Evolutionary conservation across 139 green algal species (phyloP).

Genomic region (Eudorina sp.): DNA sequence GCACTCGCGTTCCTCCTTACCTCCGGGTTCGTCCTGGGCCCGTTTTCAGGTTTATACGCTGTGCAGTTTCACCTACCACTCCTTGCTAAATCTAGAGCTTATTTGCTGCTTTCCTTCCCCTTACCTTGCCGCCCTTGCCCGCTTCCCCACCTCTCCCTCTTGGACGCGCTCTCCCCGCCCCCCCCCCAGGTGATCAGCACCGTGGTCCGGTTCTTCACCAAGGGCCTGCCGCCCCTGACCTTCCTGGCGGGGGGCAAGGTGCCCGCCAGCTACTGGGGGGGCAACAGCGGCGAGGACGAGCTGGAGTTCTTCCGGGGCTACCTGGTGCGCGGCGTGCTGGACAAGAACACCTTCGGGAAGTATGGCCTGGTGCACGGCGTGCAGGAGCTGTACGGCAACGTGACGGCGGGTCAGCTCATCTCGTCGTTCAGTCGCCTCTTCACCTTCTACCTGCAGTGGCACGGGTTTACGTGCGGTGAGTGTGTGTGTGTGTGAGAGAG

Average conservation of each 20-base stretch:
- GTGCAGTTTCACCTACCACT: no score
- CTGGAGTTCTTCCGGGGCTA: constrained; percentile 77
- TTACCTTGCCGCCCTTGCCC: no score
- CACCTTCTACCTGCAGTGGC: constrained; percentile 89
- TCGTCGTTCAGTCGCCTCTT: constrained; percentile 89
- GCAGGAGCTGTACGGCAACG: constrained; percentile 94
- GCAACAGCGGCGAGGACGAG: constrained; percentile 73
- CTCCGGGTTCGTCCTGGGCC: no score
- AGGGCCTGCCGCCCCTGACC: constrained; percentile 85
- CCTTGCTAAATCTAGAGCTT: no score
- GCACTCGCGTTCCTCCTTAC: no score
- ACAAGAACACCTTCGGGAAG: constrained; percentile 97
- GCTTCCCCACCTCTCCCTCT: no score
- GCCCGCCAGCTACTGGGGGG: constrained; percentile 87
- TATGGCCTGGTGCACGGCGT: constrained; percentile 95
- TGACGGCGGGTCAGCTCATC: constrained; percentile 84
- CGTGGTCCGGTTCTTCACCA: constrained; percentile 82
- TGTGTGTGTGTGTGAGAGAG: neutral
- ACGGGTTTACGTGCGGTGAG: constrained; percentile 94
- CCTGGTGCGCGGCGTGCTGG: constrained; percentile 84
- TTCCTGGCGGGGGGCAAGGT: constrained; percentile 81
- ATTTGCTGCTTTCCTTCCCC: no score
- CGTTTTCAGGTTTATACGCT: no score
- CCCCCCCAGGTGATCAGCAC: constrained; percentile 78
- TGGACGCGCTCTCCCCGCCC: no score